A percentile compares a stretch with the other conserved stretches of the same genome.
Conservation (phyloP, 1,284 basidiomycete genomes). For the Trichosporon sp. region DNA sequence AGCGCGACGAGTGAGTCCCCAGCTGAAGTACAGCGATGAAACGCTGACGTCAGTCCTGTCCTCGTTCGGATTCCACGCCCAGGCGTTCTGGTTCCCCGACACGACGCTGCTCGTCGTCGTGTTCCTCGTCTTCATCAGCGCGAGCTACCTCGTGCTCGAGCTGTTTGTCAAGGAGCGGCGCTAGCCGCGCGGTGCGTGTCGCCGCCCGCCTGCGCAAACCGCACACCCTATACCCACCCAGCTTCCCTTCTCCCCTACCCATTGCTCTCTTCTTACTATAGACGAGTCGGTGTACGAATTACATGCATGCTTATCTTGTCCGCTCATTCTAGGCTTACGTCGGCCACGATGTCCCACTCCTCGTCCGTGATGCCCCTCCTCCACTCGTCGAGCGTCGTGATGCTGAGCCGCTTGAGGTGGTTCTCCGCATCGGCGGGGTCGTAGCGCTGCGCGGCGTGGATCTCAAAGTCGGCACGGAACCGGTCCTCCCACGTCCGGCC, state of each 20-base stretch:
- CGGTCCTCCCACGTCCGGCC: not conserved
- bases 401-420: not conserved
- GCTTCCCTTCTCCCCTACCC: not conserved
- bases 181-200: no score
- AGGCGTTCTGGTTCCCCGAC: slow-evolving; percentile 97
- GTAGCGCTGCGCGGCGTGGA: not conserved
- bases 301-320: not conserved
- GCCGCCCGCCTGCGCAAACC: not conserved
- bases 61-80: slow-evolving; percentile 76
- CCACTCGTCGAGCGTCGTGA: not conserved
- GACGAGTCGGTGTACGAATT: not conserved
- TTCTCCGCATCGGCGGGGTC: not conserved
- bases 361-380: not conserved
- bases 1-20: slow-evolving; percentile 65
- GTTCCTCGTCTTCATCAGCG: slow-evolving; percentile 68
- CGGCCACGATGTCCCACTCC: not conserved
- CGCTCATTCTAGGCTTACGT: not conserved
- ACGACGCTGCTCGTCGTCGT: slow-evolving; percentile 75
- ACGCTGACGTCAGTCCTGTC: slow-evolving; percentile 58
- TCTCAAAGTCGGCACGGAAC: not conserved
- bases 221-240: no score
- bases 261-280: not conserved
- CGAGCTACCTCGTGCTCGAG: slow-evolving; percentile 75
- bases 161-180: slow-evolving; percentile 86
- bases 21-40: not conserved